Evolutionary conservation across 148 eudicot species (phyloP), one percentile per base, ranked within the genome.

Genomic region (Rhododendron ferrugineum): DNA sequence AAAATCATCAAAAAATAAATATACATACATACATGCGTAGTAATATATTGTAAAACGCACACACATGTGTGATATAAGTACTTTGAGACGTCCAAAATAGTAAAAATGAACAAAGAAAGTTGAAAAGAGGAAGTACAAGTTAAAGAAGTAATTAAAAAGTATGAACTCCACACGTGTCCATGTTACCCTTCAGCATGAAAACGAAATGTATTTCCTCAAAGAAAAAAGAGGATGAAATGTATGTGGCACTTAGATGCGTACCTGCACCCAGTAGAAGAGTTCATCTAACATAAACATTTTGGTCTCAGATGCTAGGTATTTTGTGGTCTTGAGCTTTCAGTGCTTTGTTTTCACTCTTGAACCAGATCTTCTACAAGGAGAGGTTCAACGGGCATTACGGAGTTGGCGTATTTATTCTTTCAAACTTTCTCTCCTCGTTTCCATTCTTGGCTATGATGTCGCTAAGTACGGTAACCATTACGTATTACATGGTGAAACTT

Each of bases 321-420:
- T 66, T 26, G 34, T 66, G 73, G 32, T 66, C 32, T 66, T 66
- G 73, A 66, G 73, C 73, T 66, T 66, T 66, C 32, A 66, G 32
- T 66, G 15, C 15, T 66, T 66, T 66, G 73, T 26, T 66, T 66
- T 66, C 73, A 66, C 34, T 28, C 73, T 66, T 66, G 73, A 64
- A 66, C 36, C 91, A 96, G 98, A 88, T 95, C 6, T 96, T 93
- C 79, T 76, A 91, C 58, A 78, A 82, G 82, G 99, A 96, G 86
- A 92, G 99, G 88, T 95, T 90, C 50, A 93, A 89, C 64, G 94
- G 99, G 20, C 87, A 96, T 70, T 96, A 96, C 16, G 98, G 97
- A 75, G 99, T 93, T 11, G 90, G 87, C 4, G 95, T 91, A 64
- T 96, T 90, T 60, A 90, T 96, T 56, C 80, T 94, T 32, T 93